Evolutionary conservation across 2,329 filamentous ascomycete species (phyloP).

Genomic region (Fusarium sp.): DNA sequence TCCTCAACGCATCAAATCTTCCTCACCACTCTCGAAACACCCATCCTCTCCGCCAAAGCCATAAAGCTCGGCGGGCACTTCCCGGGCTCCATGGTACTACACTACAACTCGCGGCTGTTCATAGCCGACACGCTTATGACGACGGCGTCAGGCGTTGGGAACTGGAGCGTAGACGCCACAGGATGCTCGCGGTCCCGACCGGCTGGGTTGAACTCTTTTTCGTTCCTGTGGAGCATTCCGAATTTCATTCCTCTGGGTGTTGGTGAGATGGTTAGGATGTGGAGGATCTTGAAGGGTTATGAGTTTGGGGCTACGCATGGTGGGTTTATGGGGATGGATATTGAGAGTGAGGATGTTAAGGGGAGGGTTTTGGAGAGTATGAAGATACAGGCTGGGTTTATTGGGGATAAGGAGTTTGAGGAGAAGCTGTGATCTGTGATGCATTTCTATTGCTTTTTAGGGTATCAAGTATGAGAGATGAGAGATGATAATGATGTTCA

Average conservation of each 20-base stretch:
- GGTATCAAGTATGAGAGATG: neutral
- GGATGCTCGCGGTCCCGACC: constrained; percentile 54
- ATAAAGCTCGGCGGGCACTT: constrained; percentile 85
- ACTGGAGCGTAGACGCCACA: constrained; percentile 58
- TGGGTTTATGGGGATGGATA: constrained; percentile 72
- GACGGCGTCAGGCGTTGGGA: constrained; percentile 66
- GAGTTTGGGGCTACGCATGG: constrained; percentile 76
- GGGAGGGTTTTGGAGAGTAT: constrained; percentile 77
- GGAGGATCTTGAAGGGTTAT: constrained; percentile 71
- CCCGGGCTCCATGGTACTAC: constrained; percentile 76
- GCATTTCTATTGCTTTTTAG: neutral
- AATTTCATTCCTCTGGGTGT: constrained; percentile 79
- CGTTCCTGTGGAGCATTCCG: constrained; percentile 82
- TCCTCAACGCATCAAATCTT: constrained; percentile 59
- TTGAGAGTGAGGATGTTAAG: constrained; percentile 69
- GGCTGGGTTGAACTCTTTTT: constrained; percentile 64
- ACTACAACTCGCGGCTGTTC: constrained; percentile 72
- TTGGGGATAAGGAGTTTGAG: constrained; percentile 57
- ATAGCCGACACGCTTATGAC: constrained; percentile 83
- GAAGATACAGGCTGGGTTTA: constrained; percentile 73
- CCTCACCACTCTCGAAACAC: constrained; percentile 57
- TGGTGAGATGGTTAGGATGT: constrained; percentile 74
- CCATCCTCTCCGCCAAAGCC: constrained; percentile 61
- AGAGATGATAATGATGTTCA: neutral
- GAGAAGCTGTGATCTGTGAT: constrained; percentile 24